Evolutionary conservation across 257 asterid species (phyloP), one percentile per base, ranked within the genome.

Genomic region (Solanum ahanhuiri): DNA sequence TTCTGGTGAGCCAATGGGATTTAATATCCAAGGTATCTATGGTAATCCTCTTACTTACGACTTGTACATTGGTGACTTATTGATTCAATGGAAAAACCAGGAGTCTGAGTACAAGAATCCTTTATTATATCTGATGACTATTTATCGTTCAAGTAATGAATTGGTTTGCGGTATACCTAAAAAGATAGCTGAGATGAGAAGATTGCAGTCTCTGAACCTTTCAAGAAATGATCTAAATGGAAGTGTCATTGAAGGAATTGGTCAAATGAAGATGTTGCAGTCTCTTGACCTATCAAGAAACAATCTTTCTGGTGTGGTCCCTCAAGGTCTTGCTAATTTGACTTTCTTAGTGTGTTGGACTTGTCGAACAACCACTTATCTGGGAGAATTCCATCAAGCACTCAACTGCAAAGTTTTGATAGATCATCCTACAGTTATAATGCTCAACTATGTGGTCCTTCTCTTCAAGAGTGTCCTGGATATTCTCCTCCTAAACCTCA

Each of bases 231-330:
- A 60, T 39, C 34, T 89, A 48, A 86, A 82, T 9, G 90, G 91
- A 73, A 87, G 45, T 12, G 58, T 91, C 58, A 43, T 60, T 76
- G 14, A 60, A 3, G 33, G 69, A 12, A 83, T 91, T 12, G 70
- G 86, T 39, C 35, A 85, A 25, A 90, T 91, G 91, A 85, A 87
- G 33, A 76, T 39, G 85, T 48, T 91, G 41, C 91, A 91, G 75
- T 33, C 30, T 15, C 90, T 91, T 39, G 93, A 91, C 70, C 12
- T 92, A 2, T 90, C 94, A 12, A 18, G 54, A 15, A 91, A 92
- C 86, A 86, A 73, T 1, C 83, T 90, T 35, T 89, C 86, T 0
- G 89, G 95, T 10, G 54, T 37, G 70, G 90, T 92, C 41, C 93
- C 92, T 1, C 20, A 5, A 0, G 81, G 91, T 43, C n/a, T 87